phyloP scores from a whole-genome alignment of 2,329 filamentous ascomycete genomes.

The Fusarium sp. region DNA sequence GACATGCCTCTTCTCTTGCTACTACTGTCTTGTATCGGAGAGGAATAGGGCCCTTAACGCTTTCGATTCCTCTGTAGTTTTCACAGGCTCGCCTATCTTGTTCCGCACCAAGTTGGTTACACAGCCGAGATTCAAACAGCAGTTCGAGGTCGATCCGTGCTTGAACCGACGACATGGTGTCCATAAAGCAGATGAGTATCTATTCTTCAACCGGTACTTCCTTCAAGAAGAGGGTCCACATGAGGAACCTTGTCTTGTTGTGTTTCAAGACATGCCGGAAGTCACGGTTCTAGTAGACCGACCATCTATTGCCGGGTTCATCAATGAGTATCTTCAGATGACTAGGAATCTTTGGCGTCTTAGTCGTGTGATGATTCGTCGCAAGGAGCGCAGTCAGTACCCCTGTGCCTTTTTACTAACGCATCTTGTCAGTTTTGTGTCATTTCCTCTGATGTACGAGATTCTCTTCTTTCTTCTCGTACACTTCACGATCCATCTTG shows the following conservation, averaged over 20 bases:
- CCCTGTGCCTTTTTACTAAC: background rate
- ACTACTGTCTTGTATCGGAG: slow-evolving; percentile 1
- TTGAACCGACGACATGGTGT: slow-evolving; percentile 7
- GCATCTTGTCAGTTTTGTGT: slow-evolving; percentile 6
- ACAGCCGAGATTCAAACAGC: background rate
- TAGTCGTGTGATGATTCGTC: background rate
- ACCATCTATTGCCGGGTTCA: background rate
- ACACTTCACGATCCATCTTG: background rate
- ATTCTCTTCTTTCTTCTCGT: background rate
- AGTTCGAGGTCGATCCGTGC: slow-evolving; percentile 22
- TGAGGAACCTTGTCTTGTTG: background rate
- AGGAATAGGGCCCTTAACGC: slow-evolving; percentile 3
- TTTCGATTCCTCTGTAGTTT: slow-evolving; percentile 13
- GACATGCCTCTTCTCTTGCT: slow-evolving; percentile 7
- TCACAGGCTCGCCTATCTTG: slow-evolving; percentile 6
- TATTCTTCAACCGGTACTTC: slow-evolving; percentile 19
- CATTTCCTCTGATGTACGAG: slow-evolving; percentile 11
- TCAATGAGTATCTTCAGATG: slow-evolving; percentile 4
- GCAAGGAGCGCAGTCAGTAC: background rate
- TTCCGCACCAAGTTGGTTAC: background rate
- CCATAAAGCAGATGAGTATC: slow-evolving; percentile 21
- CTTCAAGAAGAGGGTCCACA: background rate
- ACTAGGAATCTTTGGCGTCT: slow-evolving; percentile 8
- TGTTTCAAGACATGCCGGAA: slow-evolving; percentile 9
- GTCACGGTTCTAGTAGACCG: background rate